Base-by-base conservation (phyloP, 2,329 filamentous ascomycete species). In the Diplodia sapinea region DNA sequence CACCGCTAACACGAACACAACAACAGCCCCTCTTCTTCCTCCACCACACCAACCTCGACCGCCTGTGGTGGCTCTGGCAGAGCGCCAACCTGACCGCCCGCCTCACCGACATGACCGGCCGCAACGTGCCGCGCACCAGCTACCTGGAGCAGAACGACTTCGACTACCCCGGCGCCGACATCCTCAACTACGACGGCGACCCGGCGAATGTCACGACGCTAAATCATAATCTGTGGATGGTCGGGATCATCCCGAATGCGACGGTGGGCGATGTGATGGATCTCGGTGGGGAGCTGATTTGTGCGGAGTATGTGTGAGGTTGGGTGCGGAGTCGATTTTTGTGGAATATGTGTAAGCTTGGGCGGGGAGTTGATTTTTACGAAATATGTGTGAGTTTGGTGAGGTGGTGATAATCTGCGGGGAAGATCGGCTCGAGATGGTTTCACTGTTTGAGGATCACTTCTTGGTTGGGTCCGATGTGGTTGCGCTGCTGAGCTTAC, bases 11-110 rank as follows among this genome's bases (percentile, higher is more conserved):
- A 43, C 31, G 23, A 26, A 26, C 4, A 1, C 4, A 9, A 11
- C 15, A 4, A 4, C 17, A 56, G 54, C 70, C 70, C 3, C 20
- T 74, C 36, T 83, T 83, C 72, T 82, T 76, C 71, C 73, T 80
- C 31, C 80, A 82, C 70, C 81, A 83, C 65, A 76, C 74, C 11
- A 76, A 78, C 71, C 77, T 83, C 36, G 81, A 83, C 70, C 74
- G 79, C 3, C 70, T 78, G 2, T 83, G 76, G 75, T 81, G 79
- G 79, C 77, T 80, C 23, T 83, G 81, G 81, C 80, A 83, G 73
- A 78, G 76, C 55, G 69, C 78, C 40, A 73, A 81, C 47, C 29
- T 68, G 23, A 17, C 67, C 1, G 26, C 56, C 8, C 55, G 69
- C 7, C 43, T 67, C n/a, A 67, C 56, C 9, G 69, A 68, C 43